phyloP scores from a whole-genome alignment of 768 basidiomycete genomes.

The Lentinula guzmanii region DNA sequence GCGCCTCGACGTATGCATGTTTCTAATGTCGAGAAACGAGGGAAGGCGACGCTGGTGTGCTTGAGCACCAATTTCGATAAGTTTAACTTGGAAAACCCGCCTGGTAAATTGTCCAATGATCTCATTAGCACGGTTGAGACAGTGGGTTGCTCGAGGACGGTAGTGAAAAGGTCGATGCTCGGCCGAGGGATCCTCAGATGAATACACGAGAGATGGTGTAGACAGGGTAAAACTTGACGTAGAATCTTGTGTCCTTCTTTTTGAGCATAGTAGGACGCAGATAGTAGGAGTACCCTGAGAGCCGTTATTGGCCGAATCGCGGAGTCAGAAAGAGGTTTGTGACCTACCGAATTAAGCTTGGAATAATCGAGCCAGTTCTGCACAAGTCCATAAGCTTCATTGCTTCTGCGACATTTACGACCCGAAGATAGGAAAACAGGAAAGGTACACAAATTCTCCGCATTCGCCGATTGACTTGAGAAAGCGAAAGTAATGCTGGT shows the following conservation, averaged over 20 bases:
- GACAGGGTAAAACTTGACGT: background rate
- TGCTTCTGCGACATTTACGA: too few species aligned
- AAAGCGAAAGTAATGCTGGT: background rate
- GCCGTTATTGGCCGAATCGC: background rate
- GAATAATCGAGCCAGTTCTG: background rate
- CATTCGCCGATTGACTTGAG: background rate
- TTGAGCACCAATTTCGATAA: background rate
- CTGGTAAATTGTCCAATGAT: background rate
- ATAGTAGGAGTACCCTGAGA: background rate
- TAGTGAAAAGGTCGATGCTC: background rate
- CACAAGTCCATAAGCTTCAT: background rate
- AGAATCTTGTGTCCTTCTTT: background rate
- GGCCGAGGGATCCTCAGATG: background rate
- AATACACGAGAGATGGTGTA: background rate
- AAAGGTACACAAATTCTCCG: background rate
- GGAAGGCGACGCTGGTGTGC: background rate
- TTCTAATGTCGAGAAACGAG: background rate
- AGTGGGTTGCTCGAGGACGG: background rate
- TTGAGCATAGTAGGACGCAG: background rate
- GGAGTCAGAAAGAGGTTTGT: background rate
- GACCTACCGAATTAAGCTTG: background rate
- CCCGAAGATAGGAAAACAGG: background rate
- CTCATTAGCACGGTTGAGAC: background rate
- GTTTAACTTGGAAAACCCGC: background rate
- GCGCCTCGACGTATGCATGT: background rate